These are phyloP conservation scores for Colletotrichum sp. DNA, from an alignment of 2,329 filamentous ascomycete genomes.

Conservation along the genomic window DNA sequence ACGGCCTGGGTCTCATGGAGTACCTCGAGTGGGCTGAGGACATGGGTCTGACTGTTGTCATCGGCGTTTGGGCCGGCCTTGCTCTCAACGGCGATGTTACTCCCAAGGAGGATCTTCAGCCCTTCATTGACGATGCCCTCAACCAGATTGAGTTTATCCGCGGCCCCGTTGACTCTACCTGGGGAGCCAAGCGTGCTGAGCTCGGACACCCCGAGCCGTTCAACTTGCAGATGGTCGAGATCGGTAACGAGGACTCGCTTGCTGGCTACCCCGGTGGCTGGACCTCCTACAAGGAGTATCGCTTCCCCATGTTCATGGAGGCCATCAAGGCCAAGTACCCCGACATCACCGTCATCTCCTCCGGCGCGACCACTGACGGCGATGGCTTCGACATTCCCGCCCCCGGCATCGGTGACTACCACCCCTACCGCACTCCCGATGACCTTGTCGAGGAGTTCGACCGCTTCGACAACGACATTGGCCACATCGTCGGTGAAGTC, in stretches of 20 bases:
- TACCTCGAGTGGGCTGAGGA: slow-evolving; percentile 68
- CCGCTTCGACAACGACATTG: slow-evolving; percentile 55
- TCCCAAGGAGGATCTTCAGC: slow-evolving; percentile 55
- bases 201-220: slow-evolving; percentile 68
- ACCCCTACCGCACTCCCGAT: slow-evolving; percentile 57
- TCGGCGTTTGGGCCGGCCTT: slow-evolving; percentile 64
- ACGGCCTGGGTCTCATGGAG: slow-evolving; percentile 67
- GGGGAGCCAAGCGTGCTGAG: slow-evolving; percentile 61
- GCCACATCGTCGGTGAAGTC: slow-evolving; percentile 53
- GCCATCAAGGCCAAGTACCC: slow-evolving; percentile 63
- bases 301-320: slow-evolving; percentile 64
- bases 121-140: slow-evolving; percentile 64
- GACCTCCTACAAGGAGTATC: slow-evolving; percentile 56
- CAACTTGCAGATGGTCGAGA: slow-evolving; percentile 64
- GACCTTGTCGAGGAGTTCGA: slow-evolving; percentile 54
- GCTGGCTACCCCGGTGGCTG: slow-evolving; percentile 51
- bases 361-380: slow-evolving; percentile 49
- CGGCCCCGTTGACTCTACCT: slow-evolving; percentile 57
- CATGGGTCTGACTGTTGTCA: slow-evolving; percentile 60
- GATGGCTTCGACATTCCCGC: slow-evolving; percentile 49
- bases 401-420: slow-evolving; percentile 52
- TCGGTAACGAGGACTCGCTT: slow-evolving; percentile 73
- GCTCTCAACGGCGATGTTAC: slow-evolving; percentile 58
- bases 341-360: slow-evolving; percentile 61
- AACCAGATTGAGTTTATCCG: slow-evolving; percentile 69